Evolutionary conservation across 75 land plant genomes (phyloP), one percentile per base, ranked within the genome.

Genomic region (Pinus tabuliformis): DNA sequence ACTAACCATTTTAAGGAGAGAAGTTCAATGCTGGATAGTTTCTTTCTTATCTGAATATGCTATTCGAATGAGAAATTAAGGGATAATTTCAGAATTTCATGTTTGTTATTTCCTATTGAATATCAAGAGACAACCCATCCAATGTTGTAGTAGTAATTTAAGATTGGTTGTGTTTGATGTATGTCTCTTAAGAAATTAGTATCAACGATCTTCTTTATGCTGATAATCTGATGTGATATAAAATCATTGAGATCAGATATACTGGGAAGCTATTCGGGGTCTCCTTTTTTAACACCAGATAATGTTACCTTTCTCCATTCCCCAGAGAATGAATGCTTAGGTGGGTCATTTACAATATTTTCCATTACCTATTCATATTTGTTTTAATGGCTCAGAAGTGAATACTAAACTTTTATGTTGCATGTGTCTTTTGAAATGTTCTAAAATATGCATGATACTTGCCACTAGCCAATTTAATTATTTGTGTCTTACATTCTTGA

Each of bases 251-350:
- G 16, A 24, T 54, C 58, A 91, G 93, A 91, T 77, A 89, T 89
- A 64, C 73, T 95, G 73, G 93, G 83, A 78, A 89, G 85, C 80
- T 95, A 95, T 72, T 58, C 90, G n/a, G 84, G 92, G 57, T 91
- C 87, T 73, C 93, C 96, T 16, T 95, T 86, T 68, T 84, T 93
- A 36, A 78, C 86, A 58, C 81, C 92, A 62, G 91, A 90, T 63
- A 56, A 70, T 21, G 86, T 84, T 14, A 76, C 73, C 64, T 89
- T 82, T 75, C 62, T 85, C 14, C 86, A 83, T 56, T 84, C 90
- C 22, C 85, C 85, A 56, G 86, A 63, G n/a, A 78, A 78, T 37
- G 93, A 84, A 73, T 72, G 65, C 59, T 76, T 86, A 75, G 91
- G 88, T 86, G 65, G 73, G 63, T 18, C 20, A 62, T 39, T 58